Evolutionary conservation across 306 rosid genomes (phyloP), one percentile per base, ranked within the genome.

Genomic region (Prunus kanzakura): DNA sequence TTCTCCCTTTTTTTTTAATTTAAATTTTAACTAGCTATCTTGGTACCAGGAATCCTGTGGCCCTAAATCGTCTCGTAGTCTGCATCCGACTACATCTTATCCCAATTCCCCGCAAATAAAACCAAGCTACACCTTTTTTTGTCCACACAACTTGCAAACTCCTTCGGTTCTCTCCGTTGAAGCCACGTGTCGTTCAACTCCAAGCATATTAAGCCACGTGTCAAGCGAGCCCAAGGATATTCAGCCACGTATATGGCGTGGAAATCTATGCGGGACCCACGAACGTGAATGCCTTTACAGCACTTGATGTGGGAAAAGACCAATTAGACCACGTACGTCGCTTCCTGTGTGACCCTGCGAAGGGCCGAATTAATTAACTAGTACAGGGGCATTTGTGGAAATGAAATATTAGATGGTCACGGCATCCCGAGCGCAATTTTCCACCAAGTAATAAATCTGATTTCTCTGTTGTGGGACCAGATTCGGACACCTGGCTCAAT

Each of bases 401-500:
- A 25, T 7, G 3, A 16, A 30, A 30, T 11, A 27, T 22, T 12
- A 8, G 14, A 22, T 2, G 54, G 16, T 30, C 69, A 35, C 27
- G 69, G 51, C 80, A 80, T 60, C 57, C 16, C 58, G 46, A 49
- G 61, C 63, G 12, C 57, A 41, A 77, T 43, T 46, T 16, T 71
- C 18, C 41, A 60, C 79, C 74, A 45, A 29, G 69, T 38, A 45
- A 27, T 15, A 25, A 3, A 22, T 47, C 74, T 30, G 49, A 66
- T 30, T 64, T 73, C 25, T 13, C 18, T 8, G 2, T 0, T 13
- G 77, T 51, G 57, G 85, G 89, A 13, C 84, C 85, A 2, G 10
- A 13, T 14, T 2, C 3, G 0, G 35, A 49, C 73, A 81, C 82
- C 77, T 75, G 88, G 65, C 0, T 83, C 68, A 88, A 82, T 87